Evolutionary conservation across 805 yeast genomes (phyloP).

Genomic region (Kluyveromyces wickerhamii): DNA sequence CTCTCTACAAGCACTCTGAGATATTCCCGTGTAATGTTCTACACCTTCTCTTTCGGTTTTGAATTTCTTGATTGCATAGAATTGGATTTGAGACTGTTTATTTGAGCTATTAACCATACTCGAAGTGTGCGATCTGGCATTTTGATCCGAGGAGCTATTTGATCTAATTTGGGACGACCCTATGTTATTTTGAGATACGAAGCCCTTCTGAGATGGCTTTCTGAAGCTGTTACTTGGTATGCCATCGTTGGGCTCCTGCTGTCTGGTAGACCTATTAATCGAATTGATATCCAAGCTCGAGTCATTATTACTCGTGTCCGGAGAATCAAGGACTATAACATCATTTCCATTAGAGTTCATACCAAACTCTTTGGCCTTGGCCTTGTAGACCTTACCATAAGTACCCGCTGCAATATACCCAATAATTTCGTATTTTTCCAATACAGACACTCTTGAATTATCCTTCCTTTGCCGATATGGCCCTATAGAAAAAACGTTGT

Average conservation of each 20-base stretch:
- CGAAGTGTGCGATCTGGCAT: conserved; percentile 1
- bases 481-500: conserved; percentile 44
- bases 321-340: conserved; percentile 5
- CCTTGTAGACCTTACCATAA: conserved; percentile 95
- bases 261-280: conserved; percentile 10
- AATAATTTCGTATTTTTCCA: conserved; percentile 76
- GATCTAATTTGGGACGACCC: background rate
- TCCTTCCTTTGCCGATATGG: conserved; percentile 62
- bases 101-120: background rate
- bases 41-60: conserved; percentile 85
- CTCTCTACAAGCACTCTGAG: conserved; percentile 93
- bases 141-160: background rate
- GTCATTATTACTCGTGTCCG: conserved; percentile 13
- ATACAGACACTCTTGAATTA: conserved; percentile 56
- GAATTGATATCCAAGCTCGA: conserved; percentile 8
- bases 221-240: background rate
- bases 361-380: conserved; percentile 39
- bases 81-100: conserved; percentile 18
- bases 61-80: conserved; percentile 89
- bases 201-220: conserved; percentile 3
- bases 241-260: conserved; percentile 6
- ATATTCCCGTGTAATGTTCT: conserved; percentile 91
- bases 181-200: background rate
- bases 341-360: conserved; percentile 6
- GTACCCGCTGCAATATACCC: conserved; percentile 99